phyloP scores from a whole-genome alignment of 1,139 yeast genomes.

The Kurtzmaniella quercitrusa region DNA sequence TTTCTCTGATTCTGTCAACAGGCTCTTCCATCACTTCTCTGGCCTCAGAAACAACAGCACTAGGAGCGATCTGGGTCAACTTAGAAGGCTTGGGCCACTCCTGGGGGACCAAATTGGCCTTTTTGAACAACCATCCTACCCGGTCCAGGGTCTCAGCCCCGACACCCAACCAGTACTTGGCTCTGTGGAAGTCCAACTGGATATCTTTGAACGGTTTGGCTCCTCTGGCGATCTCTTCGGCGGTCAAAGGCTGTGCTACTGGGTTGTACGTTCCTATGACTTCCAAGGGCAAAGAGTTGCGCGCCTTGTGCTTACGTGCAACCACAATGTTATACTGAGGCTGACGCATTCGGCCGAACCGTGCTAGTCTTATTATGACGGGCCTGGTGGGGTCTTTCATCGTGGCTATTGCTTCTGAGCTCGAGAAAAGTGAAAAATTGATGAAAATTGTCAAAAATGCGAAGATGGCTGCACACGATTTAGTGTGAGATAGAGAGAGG shows the following conservation, averaged over 20 bases:
- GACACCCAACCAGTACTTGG: conserved; percentile 97
- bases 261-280: conserved; percentile 95
- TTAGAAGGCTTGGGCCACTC: conserved; percentile 59
- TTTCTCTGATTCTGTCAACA: conserved; percentile 29
- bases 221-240: conserved; percentile 50
- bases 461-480: conserved; percentile 1
- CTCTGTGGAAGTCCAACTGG: conserved; percentile 77
- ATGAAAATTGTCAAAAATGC: neutral
- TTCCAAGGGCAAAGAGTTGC: conserved; percentile 86
- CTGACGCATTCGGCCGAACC: conserved; percentile 85
- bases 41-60: conserved; percentile 24
- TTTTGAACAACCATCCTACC: conserved; percentile 71
- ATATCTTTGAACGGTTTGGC: conserved; percentile 71
- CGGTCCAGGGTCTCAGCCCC: conserved; percentile 96
- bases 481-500: no score
- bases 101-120: conserved; percentile 72
- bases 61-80: conserved; percentile 31
- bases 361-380: conserved; percentile 70
- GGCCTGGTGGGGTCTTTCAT: conserved; percentile 10
- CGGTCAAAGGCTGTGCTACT: conserved; percentile 63
- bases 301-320: conserved; percentile 65
- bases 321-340: conserved; percentile 94
- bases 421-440: conserved; percentile 11
- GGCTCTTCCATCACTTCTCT: conserved; percentile 31
- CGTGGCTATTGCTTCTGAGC: neutral